phyloP scores from a whole-genome alignment of 1,284 basidiomycete species.

The Boletus semigastroideus region DNA sequence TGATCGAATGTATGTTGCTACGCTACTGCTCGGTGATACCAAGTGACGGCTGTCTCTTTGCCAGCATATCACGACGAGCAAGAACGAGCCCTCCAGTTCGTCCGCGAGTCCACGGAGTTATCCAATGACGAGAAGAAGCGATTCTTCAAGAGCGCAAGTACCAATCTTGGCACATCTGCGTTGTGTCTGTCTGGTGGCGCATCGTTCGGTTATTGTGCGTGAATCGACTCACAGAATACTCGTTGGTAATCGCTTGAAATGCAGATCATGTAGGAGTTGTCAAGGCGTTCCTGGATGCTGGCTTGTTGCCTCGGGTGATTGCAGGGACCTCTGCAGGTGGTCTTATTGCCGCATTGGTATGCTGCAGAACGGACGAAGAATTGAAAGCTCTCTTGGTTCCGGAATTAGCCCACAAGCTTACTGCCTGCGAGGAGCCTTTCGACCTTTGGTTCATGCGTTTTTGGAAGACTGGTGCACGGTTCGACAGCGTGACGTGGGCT shows the following conservation, averaged over 20 bases:
- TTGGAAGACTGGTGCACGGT: slow-evolving; percentile 88
- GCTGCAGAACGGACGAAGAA: slow-evolving; percentile 91
- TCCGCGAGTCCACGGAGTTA: slow-evolving; percentile 72
- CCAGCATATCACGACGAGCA: slow-evolving; percentile 82
- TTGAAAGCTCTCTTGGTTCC: slow-evolving; percentile 77
- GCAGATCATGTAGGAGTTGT: slow-evolving; percentile 89
- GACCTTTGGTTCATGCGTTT: slow-evolving; percentile 80
- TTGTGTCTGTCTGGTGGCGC: slow-evolving; percentile 94
- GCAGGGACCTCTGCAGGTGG: slow-evolving; percentile 94
- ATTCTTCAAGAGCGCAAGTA: slow-evolving; percentile 89
- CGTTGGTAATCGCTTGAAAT: slow-evolving; percentile 13
- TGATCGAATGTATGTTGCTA: slow-evolving; percentile 70
- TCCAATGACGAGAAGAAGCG: slow-evolving; percentile 86
- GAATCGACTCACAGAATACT: neutral
- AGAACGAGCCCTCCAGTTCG: slow-evolving; percentile 68
- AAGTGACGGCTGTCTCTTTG: slow-evolving; percentile 1
- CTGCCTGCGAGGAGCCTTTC: slow-evolving; percentile 87
- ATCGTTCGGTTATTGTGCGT: slow-evolving; percentile 87
- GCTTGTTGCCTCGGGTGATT: slow-evolving; percentile 86
- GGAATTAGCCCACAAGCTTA: slow-evolving; percentile 83
- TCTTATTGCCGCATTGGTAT: slow-evolving; percentile 80
- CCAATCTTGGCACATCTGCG: slow-evolving; percentile 88
- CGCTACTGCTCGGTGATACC: neutral
- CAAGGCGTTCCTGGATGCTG: slow-evolving; percentile 87
- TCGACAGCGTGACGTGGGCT: slow-evolving; percentile 92